Evolutionary conservation across 768 basidiomycete species (phyloP), one percentile per base, ranked within the genome.

Genomic region (Pisolithus tinctorius): DNA sequence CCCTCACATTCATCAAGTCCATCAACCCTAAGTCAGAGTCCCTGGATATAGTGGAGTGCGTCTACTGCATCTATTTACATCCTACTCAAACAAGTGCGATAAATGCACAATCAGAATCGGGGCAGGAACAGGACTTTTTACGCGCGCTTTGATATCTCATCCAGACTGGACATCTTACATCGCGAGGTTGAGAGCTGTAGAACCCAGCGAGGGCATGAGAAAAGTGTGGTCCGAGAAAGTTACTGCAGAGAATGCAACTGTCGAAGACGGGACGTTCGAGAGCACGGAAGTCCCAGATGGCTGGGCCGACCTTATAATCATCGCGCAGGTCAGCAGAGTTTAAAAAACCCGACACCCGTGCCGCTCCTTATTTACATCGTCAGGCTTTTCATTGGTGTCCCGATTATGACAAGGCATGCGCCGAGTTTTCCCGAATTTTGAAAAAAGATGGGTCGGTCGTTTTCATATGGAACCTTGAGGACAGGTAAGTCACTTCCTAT

Each of bases 371-470:
- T 41, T 56, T 49, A 48, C 60, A 53, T 39, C 4, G 1, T 4
- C 63, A 94, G 84, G 94, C 94, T 14, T 96, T 85, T 66, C 94
- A 97, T 71, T 97, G 94, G 94, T 88, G 88, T 55, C 86, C 85
- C 9, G 80, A 93, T 63, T 86, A 83, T 62, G 77, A 81, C 43
- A 73, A 71, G 48, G 91, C 93, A 0, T 75, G 80, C 17, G 68
- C 68, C 0, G 93, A 96, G 63, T 88, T 95, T 58, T 76, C 81
- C 7, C 81, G 91, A 30, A 80, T 93, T 56, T 74, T 96, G 45
- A 88, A 86, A 61, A 86, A 88, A 0, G 68, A 69, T n/a, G 90
- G 90, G 2, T 67, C 76, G 1, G 75, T 87, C 16, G 83, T 76
- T 5, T 75, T 90, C 50, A 81, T 94, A 44, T 97, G 94, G 94